phyloP scores from a whole-genome alignment of 805 yeast genomes.

The Suhomyces sp. region DNA sequence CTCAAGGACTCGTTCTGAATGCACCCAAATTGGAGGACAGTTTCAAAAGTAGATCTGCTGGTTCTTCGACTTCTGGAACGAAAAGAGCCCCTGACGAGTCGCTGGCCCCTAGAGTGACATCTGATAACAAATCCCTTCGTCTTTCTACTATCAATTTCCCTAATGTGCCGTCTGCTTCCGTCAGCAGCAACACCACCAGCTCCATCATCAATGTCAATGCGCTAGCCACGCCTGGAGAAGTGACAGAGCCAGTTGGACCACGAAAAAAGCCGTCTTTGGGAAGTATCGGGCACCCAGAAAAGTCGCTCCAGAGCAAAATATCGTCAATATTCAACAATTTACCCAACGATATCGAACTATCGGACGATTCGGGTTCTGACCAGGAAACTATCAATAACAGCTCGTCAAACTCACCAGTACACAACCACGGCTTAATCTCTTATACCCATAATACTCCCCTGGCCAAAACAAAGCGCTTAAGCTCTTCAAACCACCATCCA shows the following conservation, averaged over 20 bases:
- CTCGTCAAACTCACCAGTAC: neutral
- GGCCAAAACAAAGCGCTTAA: neutral
- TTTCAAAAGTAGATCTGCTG: neutral
- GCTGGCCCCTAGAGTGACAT: conserved; percentile 27
- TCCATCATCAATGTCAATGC: conserved; percentile 34
- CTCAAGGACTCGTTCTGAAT: neutral
- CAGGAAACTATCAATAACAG: conserved; percentile 28
- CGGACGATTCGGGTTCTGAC: conserved; percentile 46
- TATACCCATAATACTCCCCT: neutral
- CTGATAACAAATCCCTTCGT: conserved; percentile 34
- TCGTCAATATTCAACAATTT: conserved; percentile 41
- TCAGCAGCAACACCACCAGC: conserved; percentile 27
- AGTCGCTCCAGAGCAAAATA: conserved; percentile 29
- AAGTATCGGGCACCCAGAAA: neutral
- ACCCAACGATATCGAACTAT: conserved; percentile 46
- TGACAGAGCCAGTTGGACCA: neutral
- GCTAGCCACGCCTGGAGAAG: conserved; percentile 14
- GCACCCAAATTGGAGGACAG: neutral
- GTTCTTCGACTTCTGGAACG: neutral
- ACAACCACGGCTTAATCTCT: conserved; percentile 1
- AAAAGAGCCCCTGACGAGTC: conserved; percentile 3
- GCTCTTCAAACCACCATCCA: conserved; percentile 5
- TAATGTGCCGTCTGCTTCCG: conserved; percentile 16
- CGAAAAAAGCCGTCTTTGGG: conserved; percentile 3
- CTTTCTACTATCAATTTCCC: conserved; percentile 24